Base-by-base conservation (phyloP, 2,329 filamentous ascomycete species). In the Pestalotiopsis sp. region DNA sequence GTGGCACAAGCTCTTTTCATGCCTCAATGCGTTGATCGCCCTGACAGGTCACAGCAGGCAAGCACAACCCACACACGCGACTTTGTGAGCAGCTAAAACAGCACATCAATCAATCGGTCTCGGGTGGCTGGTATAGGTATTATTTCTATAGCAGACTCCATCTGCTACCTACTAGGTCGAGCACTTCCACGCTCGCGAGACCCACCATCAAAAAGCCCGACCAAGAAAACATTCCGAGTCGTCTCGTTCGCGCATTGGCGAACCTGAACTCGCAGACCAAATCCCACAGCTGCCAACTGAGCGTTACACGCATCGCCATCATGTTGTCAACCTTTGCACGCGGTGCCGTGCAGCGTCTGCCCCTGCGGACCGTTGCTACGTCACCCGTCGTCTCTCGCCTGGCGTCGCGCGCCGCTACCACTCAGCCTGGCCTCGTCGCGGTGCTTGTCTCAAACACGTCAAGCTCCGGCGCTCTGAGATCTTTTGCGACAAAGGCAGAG, bases 301-400 rank as follows among this genome's bases (percentile, higher is more conserved):
- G 14, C 52, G 52, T 9, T 22, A n/a, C 26, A 24, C 35, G 14
- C 63, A 14, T 44, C 59, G 58, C 64, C 56, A 72, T 68, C 67
- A 85, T 85, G 83, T 74, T 85, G 69, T 80, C 78, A 64, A 76
- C 78, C 38, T 74, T 84, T 70, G 78, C 79, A 70, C 78, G 81
- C 70, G 78, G 76, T 65, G 79, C 79, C 66, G 75, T 77, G 68
- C 77, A 76, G 74, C 81, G 80, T 17, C 55, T 77, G 68, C 70
- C 70, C 66, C 71, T 73, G 64, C 65, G 68, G 39, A 58, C 61
- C 48, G 22, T 60, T 67, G 56, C 68, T 40, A 64, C 73, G 66
- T 72, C 73, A 70, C 69, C 68, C 62, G 65, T 71, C 70, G 71
- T 61, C 26, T 61, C 58, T 11, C 20, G 56, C 22, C 56, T 58